phyloP scores from a whole-genome alignment of 2,329 filamentous ascomycete species.

The Penicillium sp. region DNA sequence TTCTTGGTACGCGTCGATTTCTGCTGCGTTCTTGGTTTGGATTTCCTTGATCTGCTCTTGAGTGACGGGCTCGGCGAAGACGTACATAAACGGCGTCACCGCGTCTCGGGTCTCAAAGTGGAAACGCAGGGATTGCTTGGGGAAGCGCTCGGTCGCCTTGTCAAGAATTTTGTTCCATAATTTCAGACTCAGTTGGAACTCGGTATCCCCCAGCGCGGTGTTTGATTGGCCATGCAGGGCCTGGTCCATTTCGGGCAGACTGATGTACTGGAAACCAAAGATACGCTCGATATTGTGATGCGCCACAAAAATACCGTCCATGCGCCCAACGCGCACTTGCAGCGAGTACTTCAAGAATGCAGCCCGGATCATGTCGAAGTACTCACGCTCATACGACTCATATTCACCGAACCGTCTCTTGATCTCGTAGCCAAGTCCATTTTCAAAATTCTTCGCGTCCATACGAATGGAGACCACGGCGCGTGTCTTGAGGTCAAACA shows the following conservation, averaged over 20 bases:
- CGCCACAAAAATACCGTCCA: slow-evolving; percentile 98
- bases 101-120: slow-evolving; percentile 75
- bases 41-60: slow-evolving; percentile 70
- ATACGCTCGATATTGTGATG: slow-evolving; percentile 94
- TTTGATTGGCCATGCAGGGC: slow-evolving; percentile 78
- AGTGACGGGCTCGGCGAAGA: slow-evolving; percentile 83
- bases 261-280: slow-evolving; percentile 96
- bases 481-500: slow-evolving; percentile 95
- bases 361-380: slow-evolving; percentile 92
- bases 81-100: slow-evolving; percentile 70
- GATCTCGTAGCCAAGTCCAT: slow-evolving; percentile 85
- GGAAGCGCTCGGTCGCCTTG: slow-evolving; percentile 72
- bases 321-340: slow-evolving; percentile 93
- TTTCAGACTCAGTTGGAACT: slow-evolving; percentile 79
- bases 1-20: slow-evolving; percentile 68
- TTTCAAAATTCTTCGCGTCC: slow-evolving; percentile 70
- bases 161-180: slow-evolving; percentile 79
- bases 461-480: slow-evolving; percentile 91
- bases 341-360: slow-evolving; percentile 96
- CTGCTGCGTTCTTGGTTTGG: slow-evolving; percentile 66
- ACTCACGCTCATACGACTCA: slow-evolving; percentile 93
- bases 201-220: slow-evolving; percentile 69
- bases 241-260: slow-evolving; percentile 82
- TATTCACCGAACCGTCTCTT: slow-evolving; percentile 71
- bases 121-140: slow-evolving; percentile 71